These are phyloP conservation scores for Dryas octopetala DNA, from an alignment of 306 rosid species.

Conservation along the genomic window DNA sequence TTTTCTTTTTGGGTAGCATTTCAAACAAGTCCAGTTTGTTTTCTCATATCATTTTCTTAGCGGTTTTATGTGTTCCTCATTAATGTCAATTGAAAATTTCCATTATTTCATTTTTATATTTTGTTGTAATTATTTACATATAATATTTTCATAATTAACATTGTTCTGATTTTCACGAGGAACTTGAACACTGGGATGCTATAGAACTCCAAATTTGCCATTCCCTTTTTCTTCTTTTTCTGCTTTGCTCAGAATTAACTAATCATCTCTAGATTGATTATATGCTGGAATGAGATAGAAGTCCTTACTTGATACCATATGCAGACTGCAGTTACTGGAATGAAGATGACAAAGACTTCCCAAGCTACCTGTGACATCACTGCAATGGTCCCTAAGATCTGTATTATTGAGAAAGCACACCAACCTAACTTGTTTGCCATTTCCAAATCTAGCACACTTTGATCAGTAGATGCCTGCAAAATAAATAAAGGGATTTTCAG, in stretches of 20 bases:
- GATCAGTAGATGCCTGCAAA: constrained; percentile 92
- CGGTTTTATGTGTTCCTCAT: background rate
- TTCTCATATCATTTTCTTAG: background rate
- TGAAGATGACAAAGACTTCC: constrained; percentile 88
- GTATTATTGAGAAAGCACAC: constrained; percentile 94
- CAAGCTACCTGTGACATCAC: constrained; percentile 98
- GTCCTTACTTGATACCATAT: constrained; percentile 87
- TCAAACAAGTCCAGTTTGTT: background rate
- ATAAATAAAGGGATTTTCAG: constrained; percentile 13
- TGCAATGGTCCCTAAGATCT: constrained; percentile 79
- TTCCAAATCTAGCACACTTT: constrained; percentile 89
- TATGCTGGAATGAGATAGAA: background rate
- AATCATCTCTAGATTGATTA: background rate
- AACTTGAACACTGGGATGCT: background rate
- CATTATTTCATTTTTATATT: background rate
- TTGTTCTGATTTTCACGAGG: background rate
- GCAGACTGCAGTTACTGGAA: constrained; percentile 85
- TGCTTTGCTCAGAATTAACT: background rate
- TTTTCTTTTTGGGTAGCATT: background rate
- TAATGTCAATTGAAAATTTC: background rate
- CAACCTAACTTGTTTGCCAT: constrained; percentile 73
- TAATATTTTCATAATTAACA: background rate
- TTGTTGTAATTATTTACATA: background rate
- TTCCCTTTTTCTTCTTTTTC: background rate
- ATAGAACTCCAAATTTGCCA: background rate